phyloP scores from a whole-genome alignment of 202 grass and related monocot genomes.

The Panicum virgatum region DNA sequence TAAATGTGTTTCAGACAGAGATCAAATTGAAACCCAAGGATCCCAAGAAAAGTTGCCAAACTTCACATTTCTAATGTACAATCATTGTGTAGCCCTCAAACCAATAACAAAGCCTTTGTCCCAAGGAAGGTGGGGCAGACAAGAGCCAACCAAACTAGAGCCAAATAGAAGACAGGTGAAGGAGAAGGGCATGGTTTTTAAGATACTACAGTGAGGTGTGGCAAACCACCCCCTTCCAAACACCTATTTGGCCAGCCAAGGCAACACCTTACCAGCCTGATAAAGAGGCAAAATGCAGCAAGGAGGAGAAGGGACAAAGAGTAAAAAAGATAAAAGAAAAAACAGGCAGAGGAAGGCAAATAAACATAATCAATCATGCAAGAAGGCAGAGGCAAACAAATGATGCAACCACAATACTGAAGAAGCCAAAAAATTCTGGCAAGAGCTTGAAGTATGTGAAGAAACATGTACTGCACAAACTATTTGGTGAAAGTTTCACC shows the following conservation, averaged over 20 bases:
- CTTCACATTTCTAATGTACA: background rate
- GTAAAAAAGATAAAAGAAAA: background rate
- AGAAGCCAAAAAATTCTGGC: background rate
- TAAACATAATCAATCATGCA: constrained; percentile 11
- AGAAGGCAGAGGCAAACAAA: constrained; percentile 5
- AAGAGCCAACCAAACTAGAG: background rate
- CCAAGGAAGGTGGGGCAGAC: background rate
- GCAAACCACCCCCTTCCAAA: background rate
- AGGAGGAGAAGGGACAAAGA: background rate
- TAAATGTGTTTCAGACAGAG: background rate
- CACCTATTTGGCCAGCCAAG: background rate
- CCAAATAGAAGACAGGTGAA: background rate
- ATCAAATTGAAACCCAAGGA: background rate
- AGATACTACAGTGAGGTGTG: background rate
- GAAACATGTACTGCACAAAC: constrained; percentile 24
- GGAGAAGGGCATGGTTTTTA: background rate
- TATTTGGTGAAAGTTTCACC: background rate
- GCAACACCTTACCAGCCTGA: background rate
- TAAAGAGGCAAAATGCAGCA: background rate
- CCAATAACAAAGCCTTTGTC: background rate
- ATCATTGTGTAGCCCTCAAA: background rate
- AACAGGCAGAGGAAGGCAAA: background rate
- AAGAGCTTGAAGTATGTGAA: background rate
- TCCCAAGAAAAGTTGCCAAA: background rate
- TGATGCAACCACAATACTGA: background rate